These are phyloP conservation scores for Rhizophagus sp. DNA, from an alignment of 192 early-diverging fungal species.

Conservation along the genomic window DNA sequence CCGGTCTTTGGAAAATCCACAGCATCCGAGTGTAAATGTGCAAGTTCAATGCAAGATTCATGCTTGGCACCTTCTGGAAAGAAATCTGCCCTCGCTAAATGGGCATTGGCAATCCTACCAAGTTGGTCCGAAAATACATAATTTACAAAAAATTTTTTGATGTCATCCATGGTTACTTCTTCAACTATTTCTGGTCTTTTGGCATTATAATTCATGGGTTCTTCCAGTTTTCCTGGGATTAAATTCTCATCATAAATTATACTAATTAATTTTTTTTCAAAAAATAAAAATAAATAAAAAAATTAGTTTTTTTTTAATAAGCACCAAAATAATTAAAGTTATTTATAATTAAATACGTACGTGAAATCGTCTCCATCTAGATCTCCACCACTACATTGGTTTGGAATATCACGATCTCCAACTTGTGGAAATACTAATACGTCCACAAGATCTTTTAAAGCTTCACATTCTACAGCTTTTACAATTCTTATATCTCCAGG, in stretches of 20 bases:
- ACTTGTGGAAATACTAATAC: conserved; percentile 76
- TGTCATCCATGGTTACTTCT: conserved; percentile 39
- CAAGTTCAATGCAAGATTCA: too few relatives aligned
- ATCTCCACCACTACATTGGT: conserved; percentile 80
- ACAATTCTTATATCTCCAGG: conserved; percentile 64
- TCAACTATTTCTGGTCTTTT: conserved; percentile 32
- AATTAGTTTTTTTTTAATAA: too few relatives aligned
- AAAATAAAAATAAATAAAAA: too few relatives aligned
- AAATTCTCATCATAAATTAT: conserved; percentile 59
- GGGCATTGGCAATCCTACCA: too few relatives aligned
- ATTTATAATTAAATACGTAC: conserved; percentile 35
- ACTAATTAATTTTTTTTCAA: conserved; percentile 22
- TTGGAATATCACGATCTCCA: conserved; percentile 69
- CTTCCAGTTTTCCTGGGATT: conserved; percentile 39
- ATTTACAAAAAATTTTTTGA: too few relatives aligned
- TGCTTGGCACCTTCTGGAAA: too few relatives aligned
- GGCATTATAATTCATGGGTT: conserved; percentile 57
- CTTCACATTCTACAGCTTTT: conserved; percentile 50
- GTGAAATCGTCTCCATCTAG: conserved; percentile 78
- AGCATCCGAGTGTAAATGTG: conserved; percentile 61
- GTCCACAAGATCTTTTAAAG: conserved; percentile 52
- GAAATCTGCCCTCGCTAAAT: too few relatives aligned
- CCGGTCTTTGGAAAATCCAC: conserved; percentile 79
- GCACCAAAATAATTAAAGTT: too few relatives aligned
- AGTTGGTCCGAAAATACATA: too few relatives aligned